Base-by-base conservation (phyloP, 2,329 filamentous ascomycete genomes). In the Pseudocercospora eumusae region DNA sequence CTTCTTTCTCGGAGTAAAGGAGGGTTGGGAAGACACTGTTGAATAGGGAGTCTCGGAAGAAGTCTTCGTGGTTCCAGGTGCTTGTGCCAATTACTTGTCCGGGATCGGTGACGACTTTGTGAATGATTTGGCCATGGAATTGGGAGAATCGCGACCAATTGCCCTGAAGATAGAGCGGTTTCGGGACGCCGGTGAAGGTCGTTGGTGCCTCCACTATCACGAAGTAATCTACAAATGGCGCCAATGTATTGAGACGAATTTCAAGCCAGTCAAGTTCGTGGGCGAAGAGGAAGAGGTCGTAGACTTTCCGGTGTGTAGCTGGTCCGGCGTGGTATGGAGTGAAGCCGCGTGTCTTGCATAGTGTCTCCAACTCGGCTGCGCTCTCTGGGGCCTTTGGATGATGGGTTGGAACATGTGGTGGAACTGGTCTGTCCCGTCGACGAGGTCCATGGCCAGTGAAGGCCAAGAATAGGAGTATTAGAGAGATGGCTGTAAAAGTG, bases 261-360 rank as follows among this genome's bases (percentile, higher is more conserved):
- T 89, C 86, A 45, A 89, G 79, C 80, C 84, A 86, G 74, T 88
- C 86, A 11, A 88, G 78, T 74, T 88, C 86, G 2, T 79, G 82
- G 66, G 86, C 87, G 67, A 88, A 75, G 78, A 88, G 82, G 68
- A 87, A 79, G 1, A 89, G 77, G 70, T 89, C 86, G 71, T 85
- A 86, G 31, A 86, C 76, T 70, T 84, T 85, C 56, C 84, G 79
- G 52, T 70, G 68, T 40, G 54, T 60, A 42, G 23, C 42, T 9
- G 55, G 36, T 4, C 36, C 55, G 6, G 55, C 55, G 21, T 21
- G 55, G 42, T 57, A 57, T n/a, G 55, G 55, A 28, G 1, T 25
- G 55, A 57, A 57, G 36, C 28, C 15, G 55, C 45, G 55, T 42
- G 44, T 31, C 15, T 57, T 45, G 42, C 55, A 57, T 31, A 57